Percentiles rank a stretch among this genome's conserved stretches.
These are phyloP conservation scores for Nasturtium officinale DNA, from an alignment of 345 rosid genomes.

Conservation along the genomic window DNA sequence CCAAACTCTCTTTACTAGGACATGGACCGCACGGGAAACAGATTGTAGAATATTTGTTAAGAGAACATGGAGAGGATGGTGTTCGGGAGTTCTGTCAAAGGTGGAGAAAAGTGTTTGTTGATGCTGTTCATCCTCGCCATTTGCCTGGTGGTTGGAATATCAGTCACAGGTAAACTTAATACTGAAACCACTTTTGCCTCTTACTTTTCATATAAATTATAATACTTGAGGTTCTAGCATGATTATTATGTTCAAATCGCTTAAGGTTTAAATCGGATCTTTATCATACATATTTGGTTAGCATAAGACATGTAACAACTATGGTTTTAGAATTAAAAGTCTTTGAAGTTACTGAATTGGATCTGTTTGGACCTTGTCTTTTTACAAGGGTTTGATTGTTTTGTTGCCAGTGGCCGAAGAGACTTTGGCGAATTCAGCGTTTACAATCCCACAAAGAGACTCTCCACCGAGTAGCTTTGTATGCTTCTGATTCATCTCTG, in stretches of 20 bases:
- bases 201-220: background rate
- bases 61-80: constrained; percentile 74
- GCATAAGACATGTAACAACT: background rate
- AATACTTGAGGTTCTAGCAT: background rate
- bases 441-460: constrained; percentile 65
- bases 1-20: constrained; percentile 79
- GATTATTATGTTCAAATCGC: background rate
- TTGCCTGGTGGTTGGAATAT: constrained; percentile 93
- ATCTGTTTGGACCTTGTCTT: constrained; percentile 30
- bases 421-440: constrained; percentile 92
- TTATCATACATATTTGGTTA: constrained; percentile 12
- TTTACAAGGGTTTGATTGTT: constrained; percentile 58
- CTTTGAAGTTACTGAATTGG: background rate
- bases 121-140: constrained; percentile 75
- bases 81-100: constrained; percentile 76
- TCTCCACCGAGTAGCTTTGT: constrained; percentile 19
- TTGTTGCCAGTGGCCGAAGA: constrained; percentile 83
- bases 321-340: constrained; percentile 10
- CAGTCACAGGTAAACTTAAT: constrained; percentile 52
- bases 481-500: background rate
- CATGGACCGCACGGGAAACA: constrained; percentile 97
- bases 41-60: constrained; percentile 71
- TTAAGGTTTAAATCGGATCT: background rate
- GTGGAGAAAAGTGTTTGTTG: constrained; percentile 94
- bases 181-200: background rate